Conservation (phyloP, 1,284 basidiomycete species). For the Neonothopanus nambi region DNA sequence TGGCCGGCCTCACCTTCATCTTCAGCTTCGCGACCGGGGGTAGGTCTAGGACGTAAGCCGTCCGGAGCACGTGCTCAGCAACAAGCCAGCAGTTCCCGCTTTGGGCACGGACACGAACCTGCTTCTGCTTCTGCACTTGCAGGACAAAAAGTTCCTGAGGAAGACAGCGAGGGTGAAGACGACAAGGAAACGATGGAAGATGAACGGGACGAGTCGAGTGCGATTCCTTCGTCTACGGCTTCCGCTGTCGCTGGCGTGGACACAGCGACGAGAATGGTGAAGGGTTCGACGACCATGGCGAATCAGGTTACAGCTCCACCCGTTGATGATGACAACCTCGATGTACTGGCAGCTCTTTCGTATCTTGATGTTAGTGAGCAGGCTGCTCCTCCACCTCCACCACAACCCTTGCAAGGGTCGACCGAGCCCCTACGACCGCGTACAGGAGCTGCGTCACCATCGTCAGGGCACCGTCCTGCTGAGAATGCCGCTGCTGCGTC, state of each 20-base stretch:
- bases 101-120: neutral
- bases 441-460: slow-evolving; percentile 14
- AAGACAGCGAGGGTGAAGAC: slow-evolving; percentile 1
- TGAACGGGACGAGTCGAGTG: neutral
- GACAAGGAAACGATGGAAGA: slow-evolving; percentile 1
- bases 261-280: neutral
- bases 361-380: slow-evolving; percentile 63
- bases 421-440: slow-evolving; percentile 3
- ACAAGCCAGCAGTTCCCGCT: neutral
- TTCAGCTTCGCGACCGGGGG: slow-evolving; percentile 25
- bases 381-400: slow-evolving; percentile 27
- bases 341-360: slow-evolving; percentile 74
- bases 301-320: neutral
- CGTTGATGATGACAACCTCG: slow-evolving; percentile 53
- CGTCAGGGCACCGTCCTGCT: slow-evolving; percentile 24
- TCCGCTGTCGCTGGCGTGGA: neutral
- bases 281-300: neutral
- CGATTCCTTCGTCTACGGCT: slow-evolving; percentile 2
- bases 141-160: neutral
- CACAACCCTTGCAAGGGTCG: neutral
- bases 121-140: neutral
- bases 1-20: slow-evolving; percentile 18
- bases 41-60: slow-evolving; percentile 66
- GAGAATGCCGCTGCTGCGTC: slow-evolving; percentile 9
- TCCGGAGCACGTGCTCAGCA: slow-evolving; percentile 80